Evolutionary conservation across 2,329 filamentous ascomycete genomes (phyloP).

Genomic region (Juglanconis juglandina): DNA sequence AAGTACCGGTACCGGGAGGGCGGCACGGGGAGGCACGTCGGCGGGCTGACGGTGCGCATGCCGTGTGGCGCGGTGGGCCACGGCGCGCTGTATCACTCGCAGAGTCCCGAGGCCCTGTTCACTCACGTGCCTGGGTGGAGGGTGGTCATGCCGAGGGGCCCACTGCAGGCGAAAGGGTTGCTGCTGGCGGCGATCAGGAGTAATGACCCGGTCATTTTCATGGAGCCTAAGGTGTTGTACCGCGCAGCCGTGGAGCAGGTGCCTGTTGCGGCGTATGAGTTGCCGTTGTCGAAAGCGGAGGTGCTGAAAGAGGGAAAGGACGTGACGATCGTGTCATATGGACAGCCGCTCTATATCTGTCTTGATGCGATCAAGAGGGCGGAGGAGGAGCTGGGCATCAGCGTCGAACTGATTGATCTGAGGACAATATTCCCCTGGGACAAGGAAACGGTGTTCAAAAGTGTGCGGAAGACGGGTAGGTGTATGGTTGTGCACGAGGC

Average conservation of each 20-base stretch:
- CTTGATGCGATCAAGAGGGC: constrained; percentile 71
- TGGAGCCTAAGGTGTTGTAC: constrained; percentile 93
- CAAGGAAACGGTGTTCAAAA: constrained; percentile 71
- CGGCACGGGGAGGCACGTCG: constrained; percentile 55
- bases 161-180: constrained; percentile 83
- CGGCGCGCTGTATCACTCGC: constrained; percentile 82
- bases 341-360: constrained; percentile 84
- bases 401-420: constrained; percentile 81
- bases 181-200: constrained; percentile 71
- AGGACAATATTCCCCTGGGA: constrained; percentile 93
- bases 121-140: constrained; percentile 81
- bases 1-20: constrained; percentile 77
- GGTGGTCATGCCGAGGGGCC: constrained; percentile 82
- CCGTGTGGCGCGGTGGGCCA: constrained; percentile 87
- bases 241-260: constrained; percentile 90
- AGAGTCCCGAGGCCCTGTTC: constrained; percentile 85
- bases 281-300: constrained; percentile 83
- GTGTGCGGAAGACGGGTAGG: constrained; percentile 81
- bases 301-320: constrained; percentile 76
- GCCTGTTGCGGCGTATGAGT: constrained; percentile 72
- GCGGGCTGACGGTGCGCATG: constrained; percentile 85
- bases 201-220: constrained; percentile 86
- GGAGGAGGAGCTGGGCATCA: constrained; percentile 71
- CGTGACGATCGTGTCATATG: constrained; percentile 82
- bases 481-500: constrained; percentile 89